A percentile compares a stretch with the other conserved stretches of the same genome.
Evolutionary conservation across 305 asterid species (phyloP).

Genomic region (Fraxinus greggii): DNA sequence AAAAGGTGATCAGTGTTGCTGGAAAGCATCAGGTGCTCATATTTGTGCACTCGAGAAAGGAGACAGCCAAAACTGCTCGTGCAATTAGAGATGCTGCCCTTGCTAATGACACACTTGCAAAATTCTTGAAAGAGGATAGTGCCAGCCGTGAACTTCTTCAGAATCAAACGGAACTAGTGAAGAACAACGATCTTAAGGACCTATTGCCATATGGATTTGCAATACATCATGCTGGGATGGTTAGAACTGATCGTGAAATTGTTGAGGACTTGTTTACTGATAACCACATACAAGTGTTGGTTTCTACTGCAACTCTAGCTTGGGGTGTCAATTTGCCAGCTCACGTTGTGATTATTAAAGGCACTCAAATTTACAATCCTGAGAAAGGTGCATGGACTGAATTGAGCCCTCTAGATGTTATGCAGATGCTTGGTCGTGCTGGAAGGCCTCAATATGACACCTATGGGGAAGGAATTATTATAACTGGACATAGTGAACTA

Average conservation of each 20-base stretch:
- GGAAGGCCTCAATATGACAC: conserved; percentile 97
- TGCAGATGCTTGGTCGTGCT: conserved; percentile 99
- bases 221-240: conserved; percentile 98
- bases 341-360: conserved; percentile 89
- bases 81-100: conserved; percentile 87
- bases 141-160: conserved; percentile 89
- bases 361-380: conserved; percentile 90
- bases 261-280: conserved; percentile 90
- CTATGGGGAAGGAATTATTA: conserved; percentile 91
- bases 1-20: conserved; percentile 74
- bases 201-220: conserved; percentile 91
- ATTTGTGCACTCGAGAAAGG: conserved; percentile 94
- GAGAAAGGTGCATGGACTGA: conserved; percentile 99
- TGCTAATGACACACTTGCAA: conserved; percentile 75
- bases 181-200: conserved; percentile 85
- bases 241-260: conserved; percentile 80
- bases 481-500: conserved; percentile 84
- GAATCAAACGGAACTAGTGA: conserved; percentile 75
- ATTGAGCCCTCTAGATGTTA: conserved; percentile 89
- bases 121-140: conserved; percentile 84
- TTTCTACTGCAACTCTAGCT: conserved; percentile 93
- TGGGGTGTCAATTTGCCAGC: conserved; percentile 99
- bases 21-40: conserved; percentile 95
- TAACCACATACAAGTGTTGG: conserved; percentile 83
- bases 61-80: conserved; percentile 90